Conservation (phyloP, 2,329 filamentous ascomycete species). For the Dactylella cylindrospora region DNA sequence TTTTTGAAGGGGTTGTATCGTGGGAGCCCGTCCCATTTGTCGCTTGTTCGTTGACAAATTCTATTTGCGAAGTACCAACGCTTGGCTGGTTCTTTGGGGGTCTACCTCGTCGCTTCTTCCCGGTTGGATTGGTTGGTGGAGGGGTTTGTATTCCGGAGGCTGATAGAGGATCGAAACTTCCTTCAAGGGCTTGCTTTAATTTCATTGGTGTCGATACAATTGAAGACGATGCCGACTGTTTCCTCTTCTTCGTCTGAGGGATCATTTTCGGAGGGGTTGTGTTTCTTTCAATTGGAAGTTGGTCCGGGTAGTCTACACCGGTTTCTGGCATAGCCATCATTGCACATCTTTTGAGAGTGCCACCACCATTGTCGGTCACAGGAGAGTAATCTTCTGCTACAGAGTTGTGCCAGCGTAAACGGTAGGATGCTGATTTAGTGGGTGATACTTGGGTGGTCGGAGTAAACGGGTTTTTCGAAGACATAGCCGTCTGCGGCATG, state of each 20-base stretch:
- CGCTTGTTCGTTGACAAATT: constrained; percentile 31
- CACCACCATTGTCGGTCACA: not conserved
- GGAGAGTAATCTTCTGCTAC: constrained; percentile 36
- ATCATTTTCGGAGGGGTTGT: constrained; percentile 11
- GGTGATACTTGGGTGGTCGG: constrained; percentile 13
- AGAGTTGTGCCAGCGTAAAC: constrained; percentile 40
- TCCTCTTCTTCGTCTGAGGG: constrained; percentile 29
- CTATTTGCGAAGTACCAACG: constrained; percentile 20
- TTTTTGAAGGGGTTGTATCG: not conserved
- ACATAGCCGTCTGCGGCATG: constrained; percentile 5
- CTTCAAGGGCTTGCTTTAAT: constrained; percentile 12
- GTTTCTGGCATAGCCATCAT: constrained; percentile 25
- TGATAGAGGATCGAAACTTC: not conserved
- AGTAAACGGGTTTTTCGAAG: constrained; percentile 18
- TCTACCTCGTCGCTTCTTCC: constrained; percentile 29
- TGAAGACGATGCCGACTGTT: constrained; percentile 19
- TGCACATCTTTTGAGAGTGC: constrained; percentile 16
- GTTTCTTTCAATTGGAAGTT: constrained; percentile 6
- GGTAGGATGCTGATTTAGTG: constrained; percentile 21
- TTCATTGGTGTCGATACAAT: constrained; percentile 31
- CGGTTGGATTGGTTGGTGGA: constrained; percentile 1
- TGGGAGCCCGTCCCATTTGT: not conserved
- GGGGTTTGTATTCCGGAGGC: not conserved
- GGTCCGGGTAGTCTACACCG: constrained; percentile 10
- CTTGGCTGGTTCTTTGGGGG: constrained; percentile 30